Percentiles rank a stretch among this genome's conserved stretches.
These are phyloP conservation scores for Isatis lusitanica DNA, from an alignment of 441 rosid species.

Conservation along the genomic window DNA sequence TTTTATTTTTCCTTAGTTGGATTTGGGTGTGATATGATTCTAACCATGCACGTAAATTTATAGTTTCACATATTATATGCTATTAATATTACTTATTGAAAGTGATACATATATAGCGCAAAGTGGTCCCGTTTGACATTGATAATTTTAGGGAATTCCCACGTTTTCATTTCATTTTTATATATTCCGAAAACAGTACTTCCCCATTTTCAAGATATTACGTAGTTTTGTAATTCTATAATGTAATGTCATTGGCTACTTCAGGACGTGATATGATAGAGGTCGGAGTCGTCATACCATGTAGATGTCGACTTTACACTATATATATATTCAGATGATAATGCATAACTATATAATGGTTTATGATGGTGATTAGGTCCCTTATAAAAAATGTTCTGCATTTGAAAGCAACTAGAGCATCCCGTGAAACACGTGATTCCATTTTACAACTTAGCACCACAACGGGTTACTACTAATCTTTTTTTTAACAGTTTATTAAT, in stretches of 20 bases:
- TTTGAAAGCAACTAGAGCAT: slow-evolving; percentile 12
- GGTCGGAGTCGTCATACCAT: slow-evolving; percentile 2
- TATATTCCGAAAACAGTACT: background rate
- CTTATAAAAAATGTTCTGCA: background rate
- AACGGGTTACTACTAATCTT: background rate
- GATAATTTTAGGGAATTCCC: background rate
- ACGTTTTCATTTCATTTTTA: slow-evolving; percentile 14
- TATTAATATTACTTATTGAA: background rate
- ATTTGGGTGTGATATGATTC: background rate
- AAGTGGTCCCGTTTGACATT: background rate
- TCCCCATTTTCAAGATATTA: background rate
- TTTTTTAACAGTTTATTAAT: background rate
- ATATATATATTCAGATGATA: slow-evolving; percentile 15
- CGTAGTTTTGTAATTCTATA: background rate
- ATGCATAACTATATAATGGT: slow-evolving; percentile 3
- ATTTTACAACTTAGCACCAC: background rate
- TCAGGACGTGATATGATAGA: background rate
- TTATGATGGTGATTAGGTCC: slow-evolving; percentile 3
- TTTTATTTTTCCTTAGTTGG: background rate
- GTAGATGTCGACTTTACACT: slow-evolving; percentile 12
- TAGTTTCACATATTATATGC: background rate
- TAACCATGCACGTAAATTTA: background rate
- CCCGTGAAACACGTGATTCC: slow-evolving; percentile 11
- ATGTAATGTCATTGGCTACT: background rate
- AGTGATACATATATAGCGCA: background rate